Base-by-base conservation (phyloP, 116 monocot species). In the Cymodocea nodosa region DNA sequence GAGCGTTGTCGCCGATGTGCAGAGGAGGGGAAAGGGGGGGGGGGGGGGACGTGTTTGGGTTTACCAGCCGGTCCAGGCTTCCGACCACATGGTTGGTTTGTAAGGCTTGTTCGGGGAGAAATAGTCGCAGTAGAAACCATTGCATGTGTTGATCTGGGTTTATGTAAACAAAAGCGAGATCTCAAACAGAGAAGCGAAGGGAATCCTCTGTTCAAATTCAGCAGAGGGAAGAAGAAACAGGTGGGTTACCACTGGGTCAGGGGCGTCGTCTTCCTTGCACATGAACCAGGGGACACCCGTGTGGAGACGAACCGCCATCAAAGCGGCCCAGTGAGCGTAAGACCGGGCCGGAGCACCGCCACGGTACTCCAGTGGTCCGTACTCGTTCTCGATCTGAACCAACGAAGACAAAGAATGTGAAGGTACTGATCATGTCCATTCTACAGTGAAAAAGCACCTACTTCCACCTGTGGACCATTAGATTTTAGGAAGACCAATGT, bases 251-350 rank as follows among this genome's bases (percentile, higher is more conserved):
- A 99, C 87, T 63, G 92, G 99, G 76, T 99, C 99, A 57, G 99
- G 99, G 22, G 99, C 92, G 75, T 99, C 99, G 17, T 87, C 82
- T 63, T 99, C 78, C 60, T 97, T 97, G 80, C 97, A 97, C 97
- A 97, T 97, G 68, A 97, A 74, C 97, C 97, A 97, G 6, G 97
- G 97, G 25, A 91, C 91, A 4, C 97, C 87, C 6, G 91, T 87
- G 65, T 82, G 80, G 37, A 87, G 79, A 36, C 83, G 82, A 7
- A 97, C 85, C 2, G 97, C 97, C 97, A 97, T 83, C 51, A 84
- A 76, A 9, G 91, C 97, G 59, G 85, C 83, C 97, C 97, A 97
- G 23, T 72, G 25, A 2, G 97, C 78, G 25, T 97, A 97, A n/a
- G 77, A 50, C 58, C 70, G 87, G 22, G 78, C 87, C 10, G 79